Evolutionary conservation across 2,329 filamentous ascomycete species (phyloP).

Genomic region (Claviceps spartinae): DNA sequence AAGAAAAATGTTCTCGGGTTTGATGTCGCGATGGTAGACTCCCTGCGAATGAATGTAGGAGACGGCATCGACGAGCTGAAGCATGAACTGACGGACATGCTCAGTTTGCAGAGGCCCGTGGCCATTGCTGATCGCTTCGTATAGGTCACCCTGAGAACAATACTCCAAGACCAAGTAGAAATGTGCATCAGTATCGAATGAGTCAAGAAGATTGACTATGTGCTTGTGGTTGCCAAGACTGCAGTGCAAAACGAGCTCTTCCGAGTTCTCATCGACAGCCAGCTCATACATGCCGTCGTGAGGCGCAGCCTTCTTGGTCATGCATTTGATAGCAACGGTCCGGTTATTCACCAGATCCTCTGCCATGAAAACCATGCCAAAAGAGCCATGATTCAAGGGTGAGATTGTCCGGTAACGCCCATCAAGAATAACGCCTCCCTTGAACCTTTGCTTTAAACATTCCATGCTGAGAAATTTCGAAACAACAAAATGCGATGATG

Average conservation of each 20-base stretch:
- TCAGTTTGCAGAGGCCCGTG: conserved; percentile 87
- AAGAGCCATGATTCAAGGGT: conserved; percentile 95
- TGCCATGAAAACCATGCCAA: conserved; percentile 95
- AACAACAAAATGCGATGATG: not conserved
- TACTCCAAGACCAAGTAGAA: conserved; percentile 89
- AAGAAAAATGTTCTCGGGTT: conserved; percentile 98
- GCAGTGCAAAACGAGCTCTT: conserved; percentile 68
- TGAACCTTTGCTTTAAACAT: conserved; percentile 74
- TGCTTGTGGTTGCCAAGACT: conserved; percentile 71
- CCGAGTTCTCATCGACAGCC: conserved; percentile 68
- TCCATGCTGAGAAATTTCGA: conserved; percentile 42
- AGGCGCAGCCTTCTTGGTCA: conserved; percentile 66
- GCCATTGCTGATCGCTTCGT: conserved; percentile 86
- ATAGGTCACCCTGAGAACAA: conserved; percentile 88
- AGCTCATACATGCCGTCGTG: conserved; percentile 48
- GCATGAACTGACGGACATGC: conserved; percentile 94
- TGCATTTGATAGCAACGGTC: conserved; percentile 87
- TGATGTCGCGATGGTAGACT: conserved; percentile 95
- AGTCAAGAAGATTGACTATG: conserved; percentile 82
- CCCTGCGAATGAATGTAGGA: conserved; percentile 83
- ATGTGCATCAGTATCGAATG: conserved; percentile 85
- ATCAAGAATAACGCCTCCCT: conserved; percentile 65
- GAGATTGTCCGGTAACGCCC: conserved; percentile 85
- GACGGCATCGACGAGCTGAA: conserved; percentile 80
- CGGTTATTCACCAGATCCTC: conserved; percentile 64